Conservation (phyloP, 2,329 filamentous ascomycete genomes). For the Trichophyton schoenleinii region DNA sequence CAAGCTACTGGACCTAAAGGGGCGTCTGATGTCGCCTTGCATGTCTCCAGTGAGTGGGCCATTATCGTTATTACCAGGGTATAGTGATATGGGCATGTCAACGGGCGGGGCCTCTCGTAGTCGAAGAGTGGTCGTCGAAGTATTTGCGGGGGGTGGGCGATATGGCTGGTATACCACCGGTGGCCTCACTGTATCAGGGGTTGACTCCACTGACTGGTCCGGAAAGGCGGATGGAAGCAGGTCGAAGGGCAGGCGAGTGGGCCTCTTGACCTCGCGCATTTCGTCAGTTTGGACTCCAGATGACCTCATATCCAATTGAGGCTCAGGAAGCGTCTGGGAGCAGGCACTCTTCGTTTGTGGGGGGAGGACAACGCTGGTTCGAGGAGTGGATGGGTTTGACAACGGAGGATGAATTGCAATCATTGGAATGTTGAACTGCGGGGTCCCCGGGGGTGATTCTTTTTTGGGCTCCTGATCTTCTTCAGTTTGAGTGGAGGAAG, state of each 20-base stretch:
- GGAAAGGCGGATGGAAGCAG: conserved; percentile 65
- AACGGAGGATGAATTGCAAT: conserved; percentile 85
- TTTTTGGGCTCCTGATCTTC: background rate
- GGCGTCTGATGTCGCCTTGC: conserved; percentile 51
- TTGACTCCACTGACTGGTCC: conserved; percentile 33
- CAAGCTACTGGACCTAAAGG: conserved; percentile 68
- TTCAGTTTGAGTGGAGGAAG: conserved; percentile 25
- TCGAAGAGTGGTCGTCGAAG: conserved; percentile 6
- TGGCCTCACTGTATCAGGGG: background rate
- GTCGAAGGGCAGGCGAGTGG: conserved; percentile 62
- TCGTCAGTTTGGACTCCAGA: conserved; percentile 74
- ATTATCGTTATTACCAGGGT: conserved; percentile 70
- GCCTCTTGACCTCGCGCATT: conserved; percentile 68
- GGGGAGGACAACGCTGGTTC: conserved; percentile 61
- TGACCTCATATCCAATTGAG: conserved; percentile 38
- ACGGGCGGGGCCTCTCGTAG: conserved; percentile 18
- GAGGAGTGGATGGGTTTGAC: conserved; percentile 69
- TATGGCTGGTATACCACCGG: background rate
- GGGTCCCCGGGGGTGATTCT: background rate
- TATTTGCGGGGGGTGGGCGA: background rate
- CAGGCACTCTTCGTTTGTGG: conserved; percentile 68
- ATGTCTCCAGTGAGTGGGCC: conserved; percentile 48
- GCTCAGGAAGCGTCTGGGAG: conserved; percentile 58
- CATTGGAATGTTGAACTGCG: conserved; percentile 49
- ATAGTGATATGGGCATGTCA: conserved; percentile 40